A percentile compares a stretch with the other conserved stretches of the same genome.
Conservation (phyloP, 2,329 filamentous ascomycete genomes). For the Calonectria hawksworthii region DNA sequence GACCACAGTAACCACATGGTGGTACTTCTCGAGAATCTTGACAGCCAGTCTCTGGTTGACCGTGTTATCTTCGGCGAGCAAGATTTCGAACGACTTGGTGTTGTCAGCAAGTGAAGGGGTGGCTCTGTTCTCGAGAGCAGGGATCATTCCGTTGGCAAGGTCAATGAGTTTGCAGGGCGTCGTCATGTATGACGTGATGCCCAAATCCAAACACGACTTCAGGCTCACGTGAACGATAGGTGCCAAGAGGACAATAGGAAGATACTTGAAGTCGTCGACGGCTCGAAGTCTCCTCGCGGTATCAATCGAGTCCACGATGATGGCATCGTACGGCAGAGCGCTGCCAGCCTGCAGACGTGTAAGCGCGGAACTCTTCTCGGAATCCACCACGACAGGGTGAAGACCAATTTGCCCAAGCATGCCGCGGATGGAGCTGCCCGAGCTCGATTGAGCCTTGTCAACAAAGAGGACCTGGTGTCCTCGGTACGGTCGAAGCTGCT, state of each 20-base stretch:
- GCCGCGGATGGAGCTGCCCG: slow-evolving; percentile 79
- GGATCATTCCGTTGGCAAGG: slow-evolving; percentile 95
- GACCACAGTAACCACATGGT: slow-evolving; percentile 92
- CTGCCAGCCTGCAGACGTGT: slow-evolving; percentile 66
- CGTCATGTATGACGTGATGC: slow-evolving; percentile 99
- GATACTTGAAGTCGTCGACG: slow-evolving; percentile 97
- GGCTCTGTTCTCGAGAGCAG: slow-evolving; percentile 92
- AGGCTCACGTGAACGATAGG: slow-evolving; percentile 91
- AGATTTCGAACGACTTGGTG: slow-evolving; percentile 94
- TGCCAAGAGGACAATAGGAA: slow-evolving; percentile 92
- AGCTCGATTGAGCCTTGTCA: slow-evolving; percentile 87
- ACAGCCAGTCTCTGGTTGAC: slow-evolving; percentile 97
- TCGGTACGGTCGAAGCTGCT: slow-evolving; percentile 90
- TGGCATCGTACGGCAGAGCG: slow-evolving; percentile 88
- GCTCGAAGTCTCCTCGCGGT: slow-evolving; percentile 88
- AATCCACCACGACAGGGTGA: slow-evolving; percentile 85
- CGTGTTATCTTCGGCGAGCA: slow-evolving; percentile 96
- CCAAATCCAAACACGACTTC: slow-evolving; percentile 93
- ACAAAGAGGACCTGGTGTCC: slow-evolving; percentile 95
- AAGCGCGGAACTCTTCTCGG: slow-evolving; percentile 75
- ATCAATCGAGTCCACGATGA: slow-evolving; percentile 94
- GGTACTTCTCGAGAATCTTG: slow-evolving; percentile 97
- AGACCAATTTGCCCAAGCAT: slow-evolving; percentile 87
- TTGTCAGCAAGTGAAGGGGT: slow-evolving; percentile 94
- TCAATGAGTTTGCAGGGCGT: slow-evolving; percentile 95